These are phyloP conservation scores for Tylopilus balloui DNA, from an alignment of 768 basidiomycete species.

Conservation along the genomic window DNA sequence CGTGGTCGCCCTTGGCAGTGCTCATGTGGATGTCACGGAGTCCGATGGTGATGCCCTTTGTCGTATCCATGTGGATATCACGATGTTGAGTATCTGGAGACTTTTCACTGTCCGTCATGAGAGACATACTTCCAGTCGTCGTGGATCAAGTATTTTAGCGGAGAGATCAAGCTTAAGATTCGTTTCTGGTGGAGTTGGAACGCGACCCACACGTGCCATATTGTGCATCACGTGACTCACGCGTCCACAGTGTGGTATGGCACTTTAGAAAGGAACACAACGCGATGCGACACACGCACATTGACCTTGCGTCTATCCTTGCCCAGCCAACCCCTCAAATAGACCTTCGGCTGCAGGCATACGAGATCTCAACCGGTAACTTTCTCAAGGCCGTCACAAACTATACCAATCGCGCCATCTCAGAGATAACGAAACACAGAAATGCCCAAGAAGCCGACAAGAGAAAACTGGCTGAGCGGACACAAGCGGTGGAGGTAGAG, in stretches of 20 bases:
- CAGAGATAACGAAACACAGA: constrained; percentile 64
- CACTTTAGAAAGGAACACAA: background rate
- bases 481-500: constrained; percentile 58
- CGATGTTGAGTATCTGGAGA: constrained; percentile 30
- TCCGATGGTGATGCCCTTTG: constrained; percentile 51
- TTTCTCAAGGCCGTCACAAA: constrained; percentile 68
- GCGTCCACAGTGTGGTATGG: background rate
- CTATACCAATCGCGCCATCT: constrained; percentile 69
- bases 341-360: constrained; percentile 57
- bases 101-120: constrained; percentile 15
- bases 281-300: constrained; percentile 39
- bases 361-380: constrained; percentile 62
- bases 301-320: constrained; percentile 59
- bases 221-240: constrained; percentile 23
- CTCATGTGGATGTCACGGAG: constrained; percentile 57
- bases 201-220: constrained; percentile 8
- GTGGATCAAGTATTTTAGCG: background rate
- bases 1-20: constrained; percentile 51
- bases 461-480: constrained; percentile 60
- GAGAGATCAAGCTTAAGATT: background rate
- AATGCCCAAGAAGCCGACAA: constrained; percentile 57
- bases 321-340: constrained; percentile 53
- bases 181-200: background rate
- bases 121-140: no score
- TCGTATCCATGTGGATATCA: constrained; percentile 79